These are phyloP conservation scores for Boletus austroedulis DNA, from an alignment of 1,284 basidiomycete genomes.

Conservation along the genomic window DNA sequence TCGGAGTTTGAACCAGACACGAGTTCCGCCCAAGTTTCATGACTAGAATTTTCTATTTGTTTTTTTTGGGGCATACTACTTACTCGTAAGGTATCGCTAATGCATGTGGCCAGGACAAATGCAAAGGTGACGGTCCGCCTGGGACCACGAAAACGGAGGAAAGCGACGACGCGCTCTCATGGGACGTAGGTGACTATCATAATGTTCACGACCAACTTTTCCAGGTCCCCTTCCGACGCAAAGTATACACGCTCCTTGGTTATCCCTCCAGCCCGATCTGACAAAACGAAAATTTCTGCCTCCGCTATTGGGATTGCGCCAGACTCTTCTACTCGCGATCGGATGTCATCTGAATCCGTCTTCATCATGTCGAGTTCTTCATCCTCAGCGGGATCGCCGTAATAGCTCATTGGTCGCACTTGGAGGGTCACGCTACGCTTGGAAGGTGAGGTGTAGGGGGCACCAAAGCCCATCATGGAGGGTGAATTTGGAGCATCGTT, in stretches of 20 bases:
- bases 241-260: slow-evolving; percentile 71
- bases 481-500: slow-evolving; percentile 43
- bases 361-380: slow-evolving; percentile 34
- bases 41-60: background rate
- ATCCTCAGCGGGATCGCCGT: slow-evolving; percentile 41
- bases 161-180: slow-evolving; percentile 18
- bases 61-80: slow-evolving; percentile 14
- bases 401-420: slow-evolving; percentile 44
- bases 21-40: background rate
- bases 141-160: background rate
- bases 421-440: slow-evolving; percentile 28
- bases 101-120: background rate
- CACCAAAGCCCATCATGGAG: slow-evolving; percentile 32
- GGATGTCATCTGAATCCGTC: slow-evolving; percentile 44
- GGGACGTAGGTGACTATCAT: slow-evolving; percentile 63
- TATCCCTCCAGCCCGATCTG: slow-evolving; percentile 50
- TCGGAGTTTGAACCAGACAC: slow-evolving; percentile 5
- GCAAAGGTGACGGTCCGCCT: background rate
- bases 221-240: slow-evolving; percentile 59
- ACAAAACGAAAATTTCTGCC: slow-evolving; percentile 60
- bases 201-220: slow-evolving; percentile 71
- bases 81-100: slow-evolving; percentile 15
- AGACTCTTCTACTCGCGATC: slow-evolving; percentile 58
- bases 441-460: slow-evolving; percentile 34
- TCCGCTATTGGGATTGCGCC: slow-evolving; percentile 63